Evolutionary conservation across 83 land plant genomes (phyloP), one percentile per base, ranked within the genome.

Genomic region (Picea abies): DNA sequence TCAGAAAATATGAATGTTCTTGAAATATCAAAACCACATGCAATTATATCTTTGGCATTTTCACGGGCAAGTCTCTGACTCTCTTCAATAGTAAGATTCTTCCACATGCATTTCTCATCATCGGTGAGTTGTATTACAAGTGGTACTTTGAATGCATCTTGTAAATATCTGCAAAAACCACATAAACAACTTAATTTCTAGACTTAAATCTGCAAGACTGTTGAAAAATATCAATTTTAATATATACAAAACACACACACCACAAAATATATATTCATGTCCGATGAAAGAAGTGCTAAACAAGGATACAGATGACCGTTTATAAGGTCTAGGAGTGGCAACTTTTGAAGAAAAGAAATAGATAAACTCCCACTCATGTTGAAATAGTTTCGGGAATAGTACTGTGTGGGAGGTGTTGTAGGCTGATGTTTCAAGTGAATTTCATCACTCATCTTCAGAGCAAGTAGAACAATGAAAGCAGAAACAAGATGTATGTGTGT

Each of bases 31-130:
- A 97, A 97, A 32, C 99, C 99, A 85, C 99, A 97, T 19, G 99
- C 99, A 85, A 97, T 97, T 35, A 97, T 97, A 81, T 97, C 99
- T 81, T 94, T 97, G 0, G 99, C 98, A 89, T 98, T 98, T 84
- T 98, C 99, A 61, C 97, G 91, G 11, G 99, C 99, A 68, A 98
- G 90, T 26, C 96, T 84, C 65, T 86, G 78, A 83, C 92, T 88
- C 83, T 94, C 97, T 79, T 98, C 99, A 47, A 98, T 91, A 23
- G 95, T 83, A 11, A 98, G 83, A 85, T 94, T 87, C 88, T 96
- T 98, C 99, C 99, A 98, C 94, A 98, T 90, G 84, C 93, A 98
- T 78, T 98, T 98, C 86, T 98, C 99, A 87, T 98, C 99, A 85
- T 98, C 99, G 79, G 99, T 98, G 35, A 98, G 93, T 79, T 98